These are phyloP conservation scores for Leishmania gerbilli DNA, from an alignment of 208 protist species.

Conservation along the genomic window DNA sequence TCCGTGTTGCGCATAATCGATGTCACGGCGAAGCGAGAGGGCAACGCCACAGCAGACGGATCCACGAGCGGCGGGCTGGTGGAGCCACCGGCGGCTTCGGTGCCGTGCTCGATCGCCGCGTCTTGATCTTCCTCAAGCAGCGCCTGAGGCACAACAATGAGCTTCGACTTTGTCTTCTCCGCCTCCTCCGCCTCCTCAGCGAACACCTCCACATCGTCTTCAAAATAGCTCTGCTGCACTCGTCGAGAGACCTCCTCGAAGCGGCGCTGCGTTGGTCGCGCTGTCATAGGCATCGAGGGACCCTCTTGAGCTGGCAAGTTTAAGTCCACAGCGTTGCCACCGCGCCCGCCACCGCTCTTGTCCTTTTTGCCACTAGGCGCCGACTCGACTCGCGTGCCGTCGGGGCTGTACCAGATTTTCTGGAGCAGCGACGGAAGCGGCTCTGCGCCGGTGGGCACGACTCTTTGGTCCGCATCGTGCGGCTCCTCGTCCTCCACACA, in stretches of 20 bases:
- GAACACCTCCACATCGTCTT: slow-evolving; percentile 76
- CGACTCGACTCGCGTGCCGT: slow-evolving; percentile 41
- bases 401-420: slow-evolving; percentile 86
- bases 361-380: slow-evolving; percentile 11
- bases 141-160: slow-evolving; percentile 33
- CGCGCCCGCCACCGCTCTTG: not conserved
- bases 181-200: slow-evolving; percentile 27
- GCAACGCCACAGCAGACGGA: slow-evolving; percentile 1
- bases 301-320: slow-evolving; percentile 15
- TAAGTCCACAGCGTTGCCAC: slow-evolving; percentile 5
- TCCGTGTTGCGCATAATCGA: slow-evolving; percentile 69
- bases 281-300: slow-evolving; percentile 17
- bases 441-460: slow-evolving; percentile 39
- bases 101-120: slow-evolving; percentile 11
- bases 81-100: slow-evolving; percentile 1
- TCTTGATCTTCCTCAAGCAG: slow-evolving; percentile 28
- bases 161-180: slow-evolving; percentile 23
- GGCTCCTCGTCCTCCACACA: slow-evolving; percentile 9
- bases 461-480: slow-evolving; percentile 12
- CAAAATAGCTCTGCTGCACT: slow-evolving; percentile 89
- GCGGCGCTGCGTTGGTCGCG: slow-evolving; percentile 23
- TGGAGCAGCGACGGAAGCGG: slow-evolving; percentile 75
- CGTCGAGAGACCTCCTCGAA: slow-evolving; percentile 71
- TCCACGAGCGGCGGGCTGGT: slow-evolving; percentile 14
- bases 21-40: slow-evolving; percentile 48